phyloP scores from a whole-genome alignment of 2,329 filamentous ascomycete species.

The Gremmenia infestans region DNA sequence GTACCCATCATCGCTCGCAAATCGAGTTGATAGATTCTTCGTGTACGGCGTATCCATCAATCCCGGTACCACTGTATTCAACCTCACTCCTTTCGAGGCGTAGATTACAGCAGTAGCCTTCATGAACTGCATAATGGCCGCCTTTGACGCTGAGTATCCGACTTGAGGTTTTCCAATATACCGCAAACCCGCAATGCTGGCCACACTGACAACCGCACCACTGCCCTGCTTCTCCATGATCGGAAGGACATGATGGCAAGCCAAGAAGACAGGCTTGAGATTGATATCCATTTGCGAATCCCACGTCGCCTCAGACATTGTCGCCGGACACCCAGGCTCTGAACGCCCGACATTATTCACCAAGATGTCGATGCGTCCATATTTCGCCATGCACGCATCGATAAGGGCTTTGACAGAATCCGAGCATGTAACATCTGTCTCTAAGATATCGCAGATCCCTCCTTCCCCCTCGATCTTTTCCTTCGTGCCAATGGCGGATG shows the following conservation, averaged over 20 bases:
- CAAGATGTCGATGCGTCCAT: conserved; percentile 54
- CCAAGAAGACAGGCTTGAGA: conserved; percentile 50
- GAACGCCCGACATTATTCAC: conserved; percentile 57
- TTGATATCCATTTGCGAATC: conserved; percentile 50
- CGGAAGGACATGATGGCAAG: conserved; percentile 47
- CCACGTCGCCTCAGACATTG: conserved; percentile 45
- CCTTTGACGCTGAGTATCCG: conserved; percentile 48
- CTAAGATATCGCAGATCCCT: conserved; percentile 29
- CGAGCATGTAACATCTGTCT: conserved; percentile 46
- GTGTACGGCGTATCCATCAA: conserved; percentile 52
- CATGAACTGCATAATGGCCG: conserved; percentile 46
- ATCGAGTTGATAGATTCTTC: conserved; percentile 40
- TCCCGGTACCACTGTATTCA: conserved; percentile 53
- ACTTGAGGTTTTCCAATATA: conserved; percentile 50
- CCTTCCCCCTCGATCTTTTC: conserved; percentile 32
- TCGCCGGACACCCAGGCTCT: conserved; percentile 46
- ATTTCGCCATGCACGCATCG: conserved; percentile 44
- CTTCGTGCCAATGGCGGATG: conserved; percentile 37
- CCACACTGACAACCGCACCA: conserved; percentile 42
- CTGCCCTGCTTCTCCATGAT: conserved; percentile 46
- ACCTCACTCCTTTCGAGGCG: conserved; percentile 39
- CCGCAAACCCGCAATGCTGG: conserved; percentile 47
- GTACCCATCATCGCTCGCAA: conserved; percentile 36
- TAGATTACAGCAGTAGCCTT: conserved; percentile 47
- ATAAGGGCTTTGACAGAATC: conserved; percentile 48